Percentiles rank a stretch among this genome's conserved stretches.
Evolutionary conservation across 768 basidiomycete species (phyloP).

Genomic region (Leccinum ochraceum): DNA sequence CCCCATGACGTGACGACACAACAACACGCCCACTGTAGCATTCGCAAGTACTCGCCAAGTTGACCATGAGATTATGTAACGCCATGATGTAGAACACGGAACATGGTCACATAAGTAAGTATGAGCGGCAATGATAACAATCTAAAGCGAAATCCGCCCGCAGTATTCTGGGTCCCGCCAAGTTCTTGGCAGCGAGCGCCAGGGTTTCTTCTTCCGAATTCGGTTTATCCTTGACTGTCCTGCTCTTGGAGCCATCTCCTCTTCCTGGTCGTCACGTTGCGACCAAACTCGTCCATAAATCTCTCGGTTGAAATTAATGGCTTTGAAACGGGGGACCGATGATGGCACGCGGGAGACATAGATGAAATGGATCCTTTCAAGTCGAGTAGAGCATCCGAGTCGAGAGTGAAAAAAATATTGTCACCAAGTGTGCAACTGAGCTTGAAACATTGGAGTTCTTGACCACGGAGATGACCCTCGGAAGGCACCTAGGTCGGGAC

Average conservation of each 20-base stretch:
- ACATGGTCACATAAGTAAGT: neutral
- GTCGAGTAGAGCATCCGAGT: neutral
- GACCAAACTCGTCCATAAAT: neutral
- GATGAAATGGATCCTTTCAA: neutral
- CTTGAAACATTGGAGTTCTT: neutral
- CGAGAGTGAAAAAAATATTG: conserved; percentile 1
- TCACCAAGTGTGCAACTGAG: neutral
- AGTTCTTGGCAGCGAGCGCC: conserved; percentile 1
- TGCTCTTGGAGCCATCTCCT: neutral
- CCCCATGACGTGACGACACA: too few species aligned
- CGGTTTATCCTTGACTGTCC: conserved; percentile 2
- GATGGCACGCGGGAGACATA: neutral
- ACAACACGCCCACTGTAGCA: too few species aligned
- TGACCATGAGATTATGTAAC: neutral
- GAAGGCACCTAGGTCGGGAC: neutral
- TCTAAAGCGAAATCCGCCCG: neutral
- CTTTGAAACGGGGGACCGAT: neutral
- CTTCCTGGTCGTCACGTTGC: conserved; percentile 1
- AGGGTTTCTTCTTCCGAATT: conserved; percentile 1
- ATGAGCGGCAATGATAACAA: neutral
- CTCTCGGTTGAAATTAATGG: conserved; percentile 1
- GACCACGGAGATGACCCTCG: conserved; percentile 1
- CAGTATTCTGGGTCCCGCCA: neutral
- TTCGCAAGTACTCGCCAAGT: neutral
- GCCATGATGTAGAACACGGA: neutral